Base-by-base conservation (phyloP, 2,329 filamentous ascomycete species). In the Cadophora malorum region DNA sequence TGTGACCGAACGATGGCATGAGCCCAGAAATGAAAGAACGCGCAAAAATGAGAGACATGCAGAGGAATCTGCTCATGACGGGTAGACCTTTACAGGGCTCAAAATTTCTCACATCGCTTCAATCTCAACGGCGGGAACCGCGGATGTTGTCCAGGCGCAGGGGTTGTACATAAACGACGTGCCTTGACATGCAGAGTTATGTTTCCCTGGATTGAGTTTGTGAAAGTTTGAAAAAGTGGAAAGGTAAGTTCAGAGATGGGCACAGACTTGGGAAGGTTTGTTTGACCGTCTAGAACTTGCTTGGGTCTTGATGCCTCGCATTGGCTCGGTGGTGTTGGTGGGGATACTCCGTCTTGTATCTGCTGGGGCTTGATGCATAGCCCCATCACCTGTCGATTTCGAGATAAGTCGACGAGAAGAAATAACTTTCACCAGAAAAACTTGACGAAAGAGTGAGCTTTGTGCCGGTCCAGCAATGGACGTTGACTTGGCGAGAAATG, bases 331-430 rank as follows among this genome's bases (percentile, higher is more conserved):
- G 52, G 28, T 8, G 16, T 19, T 14, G 52, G 28, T 55, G 28
- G 52, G 52, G 52, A 55, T 55, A 55, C 28, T 55, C 25, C 25
- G 52, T 31, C 16, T 16, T 33, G 52, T n/a, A n/a, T 28, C 23
- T 55, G 28, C 16, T 55, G 25, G 52, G 52, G 52, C 10, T 25
- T 55, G 3, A 23, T 53, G 50, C 23, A 14, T 31, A n/a, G 16
- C 52, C 33, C 16, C 52, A 55, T 55, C 16, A 33, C 52, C 52
- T 55, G 28, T 31, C 19, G 52, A 55, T 31, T 55, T 16, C n/a
- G 25, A 55, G 52, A 55, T 55, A 55, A 55, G 52, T 33, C 4
- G 28, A 55, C 28, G 52, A 55, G 33, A 55, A 33, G 52, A 55
- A 21, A 21, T 19, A 49, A 21, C 19, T 1, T 49, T 16, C 6